Evolutionary conservation across 2,329 filamentous ascomycete species (phyloP), one percentile per base, ranked within the genome.

Genomic region (Colletotrichum plurivorum): DNA sequence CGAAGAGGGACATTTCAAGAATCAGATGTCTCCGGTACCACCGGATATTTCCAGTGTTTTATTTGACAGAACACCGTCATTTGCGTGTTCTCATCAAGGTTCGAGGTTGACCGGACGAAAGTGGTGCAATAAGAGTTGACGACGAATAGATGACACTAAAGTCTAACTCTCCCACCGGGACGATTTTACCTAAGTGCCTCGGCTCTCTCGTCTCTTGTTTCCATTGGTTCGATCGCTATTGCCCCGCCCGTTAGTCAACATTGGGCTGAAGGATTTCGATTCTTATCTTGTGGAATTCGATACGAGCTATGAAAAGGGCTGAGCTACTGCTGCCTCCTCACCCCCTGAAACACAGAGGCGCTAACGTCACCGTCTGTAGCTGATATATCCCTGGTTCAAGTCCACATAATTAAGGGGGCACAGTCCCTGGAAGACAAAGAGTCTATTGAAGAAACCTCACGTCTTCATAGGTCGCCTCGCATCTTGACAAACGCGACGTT

Each of bases 401-500:
- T 43, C 16, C 45, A 41, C 6, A 53, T 54, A 64, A 31, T 65
- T 69, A 54, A 31, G 54, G 51, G 18, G 22, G 27, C 46, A 18
- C 31, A 39, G 46, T 53, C 31, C 61, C 51, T 52, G 66, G 41
- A 60, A 3, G 25, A 13, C 9, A 16, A 27, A 31, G 10, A 57
- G 18, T 31, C 8, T 25, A 41, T 16, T 41, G 39, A 20, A 36
- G n/a, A 39, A 41, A 51, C n/a, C 41, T 27, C 18, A 39, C 20
- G 48, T 46, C n/a, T 56, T 49, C 25, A 57, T 53, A 61, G 66
- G 61, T 43, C 31, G n/a, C 56, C 56, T 69, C 56, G 56, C 39
- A 57, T 62, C 56, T 51, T 67, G 31, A 54, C 48, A 18, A 52
- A 54, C 10, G 51, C 25, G 15, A 27, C 18, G 27, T 4, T 31